A percentile compares a stretch with the other conserved stretches of the same genome.
Conservation (phyloP, 2,329 filamentous ascomycete genomes). For the Cladosporium halotolerans region DNA sequence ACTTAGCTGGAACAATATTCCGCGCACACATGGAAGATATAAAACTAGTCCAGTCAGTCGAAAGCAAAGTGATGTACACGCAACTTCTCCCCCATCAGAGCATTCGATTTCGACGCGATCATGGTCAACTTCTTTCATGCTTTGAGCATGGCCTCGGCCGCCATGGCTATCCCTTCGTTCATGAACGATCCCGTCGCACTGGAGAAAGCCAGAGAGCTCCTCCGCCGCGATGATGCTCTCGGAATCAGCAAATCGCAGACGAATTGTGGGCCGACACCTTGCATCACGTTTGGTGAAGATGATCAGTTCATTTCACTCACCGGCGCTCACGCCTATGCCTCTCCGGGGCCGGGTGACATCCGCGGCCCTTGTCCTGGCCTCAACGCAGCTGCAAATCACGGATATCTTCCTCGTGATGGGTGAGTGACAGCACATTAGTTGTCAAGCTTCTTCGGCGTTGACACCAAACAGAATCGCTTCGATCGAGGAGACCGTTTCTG, state of each 20-base stretch:
- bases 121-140: not conserved
- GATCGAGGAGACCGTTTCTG: constrained; percentile 24
- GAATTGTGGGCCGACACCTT: not conserved
- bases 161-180: not conserved
- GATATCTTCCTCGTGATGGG: constrained; percentile 28
- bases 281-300: not conserved
- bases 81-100: not conserved
- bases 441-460: too few relatives aligned
- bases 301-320: not conserved
- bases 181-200: not conserved
- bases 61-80: not conserved
- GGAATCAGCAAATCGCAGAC: not conserved
- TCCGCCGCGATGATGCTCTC: not conserved
- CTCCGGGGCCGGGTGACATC: constrained; percentile 23
- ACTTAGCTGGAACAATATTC: too few relatives aligned
- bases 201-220: not conserved
- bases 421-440: constrained; percentile 20
- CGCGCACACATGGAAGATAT: too few relatives aligned
- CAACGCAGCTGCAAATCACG: constrained; percentile 3
- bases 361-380: constrained; percentile 30
- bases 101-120: not conserved
- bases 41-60: too few relatives aligned
- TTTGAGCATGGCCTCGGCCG: not conserved
- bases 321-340: constrained; percentile 21
- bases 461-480: constrained; percentile 23